Evolutionary conservation across 345 rosid genomes (phyloP), one percentile per base, ranked within the genome.

Genomic region (Arabidopsis thaliana): DNA sequence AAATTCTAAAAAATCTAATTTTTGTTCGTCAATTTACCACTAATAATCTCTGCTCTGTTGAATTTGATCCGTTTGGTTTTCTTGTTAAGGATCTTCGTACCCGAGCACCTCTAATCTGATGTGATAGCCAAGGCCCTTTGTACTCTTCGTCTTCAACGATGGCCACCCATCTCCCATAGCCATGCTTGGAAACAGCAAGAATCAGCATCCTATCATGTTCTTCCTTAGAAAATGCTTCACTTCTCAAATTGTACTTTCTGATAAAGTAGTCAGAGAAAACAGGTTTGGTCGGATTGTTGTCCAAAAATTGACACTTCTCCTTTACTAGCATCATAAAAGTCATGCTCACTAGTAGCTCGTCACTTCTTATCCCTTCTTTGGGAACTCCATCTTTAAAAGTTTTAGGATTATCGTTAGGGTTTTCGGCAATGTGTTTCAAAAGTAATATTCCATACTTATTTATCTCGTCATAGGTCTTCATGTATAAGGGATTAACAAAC

Each of bases 341-440:
- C 49, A 95, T 80, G 78, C 90, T 83, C n/a, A 81, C 78, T 12
- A 89, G 87, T 3, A 95, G 89, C 41, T 92, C 89, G 46, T 24
- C 75, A 50, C 85, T 79, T 70, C 84, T 69, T 44, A 89, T 83
- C 62, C 92, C 89, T 78, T 88, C 96, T 79, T 90, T 90, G 1
- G 96, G 97, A 49, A 92, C 94, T 65, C 93, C 94, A 80, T 89
- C 99, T 95, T 79, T 78, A 89, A 85, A 95, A 32, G 78, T 80
- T 33, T 82, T 85, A 20, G 82, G 72, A 45, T 72, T 85, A 0
- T 56, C 87, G 0, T 70, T 77, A 65, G 81, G 48, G 14, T 87
- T 88, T 81, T 88, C 96, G 45, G 51, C 0, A 3, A 95, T 70
- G 75, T 92, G 94, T 0, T 62, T 7, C 85, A 95, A 58, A 81